Percentiles rank a stretch among this genome's conserved stretches.
Evolutionary conservation across 129 eudicot species (phyloP).

Genomic region (Flaveria sonorensis): DNA sequence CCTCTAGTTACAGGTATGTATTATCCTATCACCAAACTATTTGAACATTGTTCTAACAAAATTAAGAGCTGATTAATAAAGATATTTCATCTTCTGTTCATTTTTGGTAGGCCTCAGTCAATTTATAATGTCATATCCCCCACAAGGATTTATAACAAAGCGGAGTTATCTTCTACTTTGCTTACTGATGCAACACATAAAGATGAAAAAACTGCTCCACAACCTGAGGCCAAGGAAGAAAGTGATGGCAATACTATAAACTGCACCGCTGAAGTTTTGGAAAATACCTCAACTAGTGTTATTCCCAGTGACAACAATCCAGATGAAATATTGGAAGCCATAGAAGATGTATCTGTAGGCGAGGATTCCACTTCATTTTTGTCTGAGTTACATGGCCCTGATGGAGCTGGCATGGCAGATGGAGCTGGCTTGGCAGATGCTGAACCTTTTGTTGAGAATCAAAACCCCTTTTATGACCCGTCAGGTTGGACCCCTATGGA

Average conservation of each 20-base stretch:
- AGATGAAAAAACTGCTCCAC: conserved; percentile 6
- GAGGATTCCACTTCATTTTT: conserved; percentile 51
- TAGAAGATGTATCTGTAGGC: conserved; percentile 38
- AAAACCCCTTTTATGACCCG: conserved; percentile 46
- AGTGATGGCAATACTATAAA: conserved; percentile 25
- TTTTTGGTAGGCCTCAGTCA: conserved; percentile 40
- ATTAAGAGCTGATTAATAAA: background rate
- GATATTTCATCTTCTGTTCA: background rate
- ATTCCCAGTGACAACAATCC: conserved; percentile 26
- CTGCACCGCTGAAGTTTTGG: conserved; percentile 19
- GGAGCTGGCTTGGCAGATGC: conserved; percentile 21
- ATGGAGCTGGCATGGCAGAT: conserved; percentile 36
- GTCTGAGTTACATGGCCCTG: conserved; percentile 44
- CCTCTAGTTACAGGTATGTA: conserved; percentile 48
- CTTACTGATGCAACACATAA: conserved; percentile 5
- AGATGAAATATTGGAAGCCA: conserved; percentile 34
- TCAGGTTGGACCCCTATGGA: conserved; percentile 91
- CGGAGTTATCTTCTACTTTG: conserved; percentile 24
- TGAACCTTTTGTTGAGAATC: conserved; percentile 36
- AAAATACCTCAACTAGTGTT: conserved; percentile 17
- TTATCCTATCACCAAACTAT: conserved; percentile 10
- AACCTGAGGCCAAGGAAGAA: conserved; percentile 10
- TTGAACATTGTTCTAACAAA: background rate
- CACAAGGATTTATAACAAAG: conserved; percentile 15
- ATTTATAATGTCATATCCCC: conserved; percentile 36